These are phyloP conservation scores for Fusarium sp. DNA, from an alignment of 2,329 filamentous ascomycete species.

Conservation along the genomic window DNA sequence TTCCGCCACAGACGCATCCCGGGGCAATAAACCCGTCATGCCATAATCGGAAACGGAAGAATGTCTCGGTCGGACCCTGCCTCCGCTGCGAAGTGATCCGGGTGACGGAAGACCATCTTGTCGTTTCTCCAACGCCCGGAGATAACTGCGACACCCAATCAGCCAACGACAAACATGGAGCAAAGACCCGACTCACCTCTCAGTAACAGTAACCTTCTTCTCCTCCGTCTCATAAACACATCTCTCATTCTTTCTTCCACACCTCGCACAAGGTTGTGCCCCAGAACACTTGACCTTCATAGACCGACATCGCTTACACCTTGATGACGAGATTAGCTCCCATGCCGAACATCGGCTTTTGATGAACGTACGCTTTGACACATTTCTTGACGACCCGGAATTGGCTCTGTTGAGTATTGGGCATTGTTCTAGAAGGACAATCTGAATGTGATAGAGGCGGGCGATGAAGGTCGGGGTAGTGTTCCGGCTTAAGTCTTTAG, in stretches of 20 bases:
- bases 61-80: constrained; percentile 15
- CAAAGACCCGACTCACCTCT: constrained; percentile 23
- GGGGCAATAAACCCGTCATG: constrained; percentile 1
- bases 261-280: constrained; percentile 40
- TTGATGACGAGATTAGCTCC: constrained; percentile 15
- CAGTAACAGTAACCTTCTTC: constrained; percentile 42
- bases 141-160: constrained; percentile 26
- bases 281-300: constrained; percentile 47
- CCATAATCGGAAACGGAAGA: constrained; percentile 38
- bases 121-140: constrained; percentile 37
- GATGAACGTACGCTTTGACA: constrained; percentile 36
- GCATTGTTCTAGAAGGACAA: constrained; percentile 6
- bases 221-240: constrained; percentile 42
- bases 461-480: constrained; percentile 34
- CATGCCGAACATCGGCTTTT: not conserved
- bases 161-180: not conserved
- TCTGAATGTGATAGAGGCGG: not conserved
- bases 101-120: constrained; percentile 29
- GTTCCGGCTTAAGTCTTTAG: constrained; percentile 38
- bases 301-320: constrained; percentile 44
- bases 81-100: not conserved
- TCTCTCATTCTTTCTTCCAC: constrained; percentile 39
- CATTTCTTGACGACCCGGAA: constrained; percentile 41
- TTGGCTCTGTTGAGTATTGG: constrained; percentile 17
- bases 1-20: not conserved